Percentiles rank a stretch among this genome's conserved stretches.
These are phyloP conservation scores for Cordyceps fumosorosea DNA, from an alignment of 2,329 filamentous ascomycete species.

Conservation along the genomic window DNA sequence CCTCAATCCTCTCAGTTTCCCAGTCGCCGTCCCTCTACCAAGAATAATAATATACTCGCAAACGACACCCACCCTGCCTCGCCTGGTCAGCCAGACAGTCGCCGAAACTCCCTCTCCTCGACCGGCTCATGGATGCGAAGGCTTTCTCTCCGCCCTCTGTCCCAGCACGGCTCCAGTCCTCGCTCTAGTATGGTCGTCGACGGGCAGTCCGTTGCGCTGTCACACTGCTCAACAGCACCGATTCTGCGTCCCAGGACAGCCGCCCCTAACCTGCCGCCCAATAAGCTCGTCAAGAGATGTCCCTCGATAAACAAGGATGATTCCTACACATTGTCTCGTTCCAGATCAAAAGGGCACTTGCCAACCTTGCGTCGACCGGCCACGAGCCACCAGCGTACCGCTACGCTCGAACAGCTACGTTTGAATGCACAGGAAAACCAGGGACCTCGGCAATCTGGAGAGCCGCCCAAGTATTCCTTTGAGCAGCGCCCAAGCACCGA, in stretches of 20 bases:
- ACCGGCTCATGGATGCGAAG: conserved; percentile 67
- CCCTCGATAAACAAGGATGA: conserved; percentile 47
- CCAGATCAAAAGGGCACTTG: conserved; percentile 48
- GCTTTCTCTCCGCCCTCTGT: conserved; percentile 58
- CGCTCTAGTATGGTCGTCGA: conserved; percentile 60
- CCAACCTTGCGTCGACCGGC: conserved; percentile 65
- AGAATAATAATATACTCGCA: not conserved
- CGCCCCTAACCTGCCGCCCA: conserved; percentile 49
- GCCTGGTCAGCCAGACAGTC: conserved; percentile 28
- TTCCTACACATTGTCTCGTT: conserved; percentile 36
- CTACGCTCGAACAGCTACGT: conserved; percentile 54
- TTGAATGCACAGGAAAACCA: conserved; percentile 19
- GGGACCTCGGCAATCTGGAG: conserved; percentile 15
- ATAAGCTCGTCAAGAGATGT: conserved; percentile 72
- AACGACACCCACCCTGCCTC: not conserved
- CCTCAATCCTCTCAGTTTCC: conserved; percentile 32
- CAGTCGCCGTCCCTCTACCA: not conserved
- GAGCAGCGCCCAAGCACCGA: conserved; percentile 26
- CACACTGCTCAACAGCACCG: conserved; percentile 59
- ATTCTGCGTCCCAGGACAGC: conserved; percentile 42
- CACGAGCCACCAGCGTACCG: conserved; percentile 72
- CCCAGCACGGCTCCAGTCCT: conserved; percentile 57
- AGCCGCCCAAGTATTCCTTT: conserved; percentile 27
- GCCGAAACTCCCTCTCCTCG: conserved; percentile 53
- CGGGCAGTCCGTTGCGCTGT: conserved; percentile 58